These are phyloP conservation scores for Annulohypoxylon truncatum DNA, from an alignment of 2,329 filamentous ascomycete genomes.

Conservation along the genomic window DNA sequence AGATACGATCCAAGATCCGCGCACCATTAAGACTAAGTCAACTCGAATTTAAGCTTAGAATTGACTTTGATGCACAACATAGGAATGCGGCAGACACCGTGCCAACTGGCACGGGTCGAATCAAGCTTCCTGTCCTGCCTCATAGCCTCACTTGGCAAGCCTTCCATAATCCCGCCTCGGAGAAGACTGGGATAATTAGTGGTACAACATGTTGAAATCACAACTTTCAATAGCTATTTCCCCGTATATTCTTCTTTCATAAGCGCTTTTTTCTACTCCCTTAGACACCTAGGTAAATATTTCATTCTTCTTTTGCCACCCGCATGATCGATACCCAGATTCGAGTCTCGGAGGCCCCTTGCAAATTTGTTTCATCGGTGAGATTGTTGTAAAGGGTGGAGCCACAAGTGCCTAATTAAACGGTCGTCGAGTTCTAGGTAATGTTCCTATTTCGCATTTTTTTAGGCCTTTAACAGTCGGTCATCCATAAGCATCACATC, in stretches of 20 bases:
- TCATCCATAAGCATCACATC: background rate
- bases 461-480: background rate
- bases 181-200: constrained; percentile 28
- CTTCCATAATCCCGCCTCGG: constrained; percentile 7
- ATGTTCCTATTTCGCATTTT: background rate
- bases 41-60: background rate
- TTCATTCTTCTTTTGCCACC: constrained; percentile 1
- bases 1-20: constrained; percentile 8
- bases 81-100: background rate
- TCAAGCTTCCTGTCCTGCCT: constrained; percentile 15
- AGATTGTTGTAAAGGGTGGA: background rate
- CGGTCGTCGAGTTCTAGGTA: background rate
- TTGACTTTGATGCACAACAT: background rate
- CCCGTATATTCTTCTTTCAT: background rate
- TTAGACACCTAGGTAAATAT: background rate
- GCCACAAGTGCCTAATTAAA: background rate
- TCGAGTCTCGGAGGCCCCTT: background rate
- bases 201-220: constrained; percentile 1
- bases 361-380: background rate
- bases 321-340: background rate
- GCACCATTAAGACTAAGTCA: background rate
- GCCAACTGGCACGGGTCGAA: constrained; percentile 5
- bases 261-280: constrained; percentile 21
- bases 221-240: background rate
- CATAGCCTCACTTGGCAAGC: constrained; percentile 20